These are phyloP conservation scores for Asclepias syriaca DNA, from an alignment of 257 asterid genomes.

Conservation along the genomic window DNA sequence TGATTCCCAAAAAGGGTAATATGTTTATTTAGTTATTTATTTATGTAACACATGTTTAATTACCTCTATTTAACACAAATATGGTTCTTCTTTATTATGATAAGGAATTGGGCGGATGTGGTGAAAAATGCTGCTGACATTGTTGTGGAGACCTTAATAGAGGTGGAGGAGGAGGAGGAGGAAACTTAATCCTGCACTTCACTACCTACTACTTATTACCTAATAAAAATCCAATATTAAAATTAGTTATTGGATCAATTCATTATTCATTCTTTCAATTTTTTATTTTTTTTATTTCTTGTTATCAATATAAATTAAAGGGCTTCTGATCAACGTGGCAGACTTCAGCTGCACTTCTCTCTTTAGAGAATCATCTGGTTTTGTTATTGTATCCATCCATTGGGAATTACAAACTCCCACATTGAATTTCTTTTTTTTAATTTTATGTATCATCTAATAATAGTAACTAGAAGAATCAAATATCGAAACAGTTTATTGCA, in stretches of 20 bases:
- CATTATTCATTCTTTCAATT: not conserved
- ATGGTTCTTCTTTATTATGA: not conserved
- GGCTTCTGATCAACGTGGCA: not conserved
- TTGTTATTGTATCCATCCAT: too few species aligned
- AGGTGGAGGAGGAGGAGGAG: slow-evolving; percentile 25
- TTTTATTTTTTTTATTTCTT: not conserved
- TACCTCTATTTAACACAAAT: too few species aligned
- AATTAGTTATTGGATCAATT: not conserved
- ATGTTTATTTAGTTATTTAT: too few species aligned
- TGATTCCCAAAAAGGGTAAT: slow-evolving; percentile 31
- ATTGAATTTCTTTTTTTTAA: too few species aligned
- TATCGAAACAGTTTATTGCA: too few species aligned
- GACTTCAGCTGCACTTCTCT: not conserved
- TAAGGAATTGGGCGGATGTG: slow-evolving; percentile 55
- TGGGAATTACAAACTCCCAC: too few species aligned
- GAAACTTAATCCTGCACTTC: too few species aligned
- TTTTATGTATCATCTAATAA: too few species aligned
- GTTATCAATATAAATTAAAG: not conserved
- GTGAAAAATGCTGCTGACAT: slow-evolving; percentile 35
- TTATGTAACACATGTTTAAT: too few species aligned
- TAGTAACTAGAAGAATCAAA: too few species aligned
- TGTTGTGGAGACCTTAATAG: slow-evolving; percentile 43
- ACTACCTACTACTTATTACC: not conserved
- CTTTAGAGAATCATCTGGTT: too few species aligned
- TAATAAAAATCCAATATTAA: too few species aligned